A percentile compares a stretch with the other conserved stretches of the same genome.
phyloP scores from a whole-genome alignment of 805 yeast genomes.

The Lipomyces starkeyi region DNA sequence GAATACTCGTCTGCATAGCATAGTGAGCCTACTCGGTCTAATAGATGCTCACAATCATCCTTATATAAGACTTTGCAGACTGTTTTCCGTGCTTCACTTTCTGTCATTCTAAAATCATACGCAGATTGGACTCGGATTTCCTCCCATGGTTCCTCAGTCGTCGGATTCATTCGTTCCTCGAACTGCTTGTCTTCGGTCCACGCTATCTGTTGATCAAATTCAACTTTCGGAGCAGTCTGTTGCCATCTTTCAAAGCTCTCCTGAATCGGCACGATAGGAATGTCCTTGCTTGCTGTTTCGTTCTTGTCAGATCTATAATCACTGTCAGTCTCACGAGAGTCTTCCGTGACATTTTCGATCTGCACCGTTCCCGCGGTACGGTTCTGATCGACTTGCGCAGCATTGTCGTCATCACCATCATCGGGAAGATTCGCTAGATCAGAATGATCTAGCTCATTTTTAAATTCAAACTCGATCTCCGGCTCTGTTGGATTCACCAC shows the following conservation, averaged over 20 bases:
- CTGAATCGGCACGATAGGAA: too few species aligned
- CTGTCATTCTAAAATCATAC: neutral
- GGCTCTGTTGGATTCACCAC: neutral
- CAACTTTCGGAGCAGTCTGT: conserved; percentile 5
- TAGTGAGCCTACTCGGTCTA: neutral
- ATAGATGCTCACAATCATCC: neutral
- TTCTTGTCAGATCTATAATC: neutral
- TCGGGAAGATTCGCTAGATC: neutral
- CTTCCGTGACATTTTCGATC: neutral
- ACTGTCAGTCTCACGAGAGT: neutral
- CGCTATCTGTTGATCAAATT: neutral
- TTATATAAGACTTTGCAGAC: neutral
- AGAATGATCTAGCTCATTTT: neutral
- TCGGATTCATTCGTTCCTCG: conserved; percentile 4
- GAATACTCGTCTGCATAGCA: neutral
- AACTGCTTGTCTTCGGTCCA: conserved; percentile 6
- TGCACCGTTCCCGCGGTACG: neutral
- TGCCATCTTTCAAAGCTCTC: conserved; percentile 3
- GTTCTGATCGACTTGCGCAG: neutral
- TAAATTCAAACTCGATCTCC: neutral
- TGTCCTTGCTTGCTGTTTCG: neutral
- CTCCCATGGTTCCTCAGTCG: neutral
- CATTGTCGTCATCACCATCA: neutral
- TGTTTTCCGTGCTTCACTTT: conserved; percentile 5
- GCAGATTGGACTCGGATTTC: neutral